Evolutionary conservation across 805 yeast genomes (phyloP), one percentile per base, ranked within the genome.

Genomic region (Candida nonsorbophila): DNA sequence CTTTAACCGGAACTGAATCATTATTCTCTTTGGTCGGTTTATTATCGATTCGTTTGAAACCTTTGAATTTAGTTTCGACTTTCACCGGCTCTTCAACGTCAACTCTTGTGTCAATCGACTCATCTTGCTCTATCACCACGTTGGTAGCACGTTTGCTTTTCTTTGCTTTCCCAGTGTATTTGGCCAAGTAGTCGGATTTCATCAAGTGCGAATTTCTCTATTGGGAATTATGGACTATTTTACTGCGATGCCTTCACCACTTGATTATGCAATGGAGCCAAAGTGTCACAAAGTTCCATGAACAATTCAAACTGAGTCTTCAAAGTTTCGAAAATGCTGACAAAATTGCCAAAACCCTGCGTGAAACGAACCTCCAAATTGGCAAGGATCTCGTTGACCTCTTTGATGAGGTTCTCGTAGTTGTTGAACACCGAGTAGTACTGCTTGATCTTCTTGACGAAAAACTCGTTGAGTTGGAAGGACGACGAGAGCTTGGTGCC

Each of bases 221-320:
- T 7, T 18, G 20, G 7, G 20, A 10, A 18, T 7, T 7, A 10
- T 10, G 20, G 20, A 18, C 7, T 7, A 7, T 7, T 18, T 18
- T 18, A 18, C 9, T 18, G 20, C 7, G 20, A 18, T 7, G 20
- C 20, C 31, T 31, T 45, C 29, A 36, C 41, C 14, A 59, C 54
- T 38, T 57, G 59, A 27, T 45, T 55, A 53, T 82, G 90, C 22
- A 80, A 52, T 41, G 77, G 84, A 2, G 90, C 88, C 48, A 80
- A 69, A 22, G 74, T 70, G 49, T 81, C 84, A 27, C 88, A 80
- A 24, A 79, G 63, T 50, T 81, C 88, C 77, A 81, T 78, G 53
- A 80, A 83, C 30, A 82, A 57, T 24, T 64, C 63, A 48, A 79
- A 82, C 52, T 82, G 90, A 42, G 76, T 78, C 32, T 74, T 73